Evolutionary conservation across 768 basidiomycete genomes (phyloP).

Genomic region (Candolleomyces efflorescens): DNA sequence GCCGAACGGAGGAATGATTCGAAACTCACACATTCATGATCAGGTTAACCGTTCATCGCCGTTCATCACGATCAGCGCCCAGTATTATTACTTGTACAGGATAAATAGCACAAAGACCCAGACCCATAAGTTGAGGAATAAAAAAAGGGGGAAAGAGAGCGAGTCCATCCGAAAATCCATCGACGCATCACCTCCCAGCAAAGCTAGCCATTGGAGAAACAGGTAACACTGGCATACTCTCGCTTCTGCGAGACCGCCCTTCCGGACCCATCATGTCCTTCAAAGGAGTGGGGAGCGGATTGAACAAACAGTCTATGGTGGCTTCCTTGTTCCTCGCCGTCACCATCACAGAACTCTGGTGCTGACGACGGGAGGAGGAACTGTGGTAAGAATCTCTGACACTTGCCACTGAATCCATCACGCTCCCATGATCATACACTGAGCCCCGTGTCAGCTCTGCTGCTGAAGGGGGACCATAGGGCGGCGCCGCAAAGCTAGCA

Average conservation of each 20-base stretch:
- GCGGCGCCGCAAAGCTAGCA: neutral
- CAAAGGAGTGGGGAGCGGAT: constrained; percentile 57
- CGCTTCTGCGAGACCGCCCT: too few relatives aligned
- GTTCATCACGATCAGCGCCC: too few relatives aligned
- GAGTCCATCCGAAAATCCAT: too few relatives aligned
- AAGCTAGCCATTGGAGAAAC: neutral
- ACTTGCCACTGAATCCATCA: constrained; percentile 20
- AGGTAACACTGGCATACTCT: too few relatives aligned
- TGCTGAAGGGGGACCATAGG: constrained; percentile 13
- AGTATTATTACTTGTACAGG: too few relatives aligned
- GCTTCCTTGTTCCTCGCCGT: neutral
- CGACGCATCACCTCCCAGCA: neutral
- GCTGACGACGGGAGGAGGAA: neutral
- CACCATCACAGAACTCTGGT: neutral
- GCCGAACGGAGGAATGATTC: neutral
- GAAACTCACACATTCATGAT: too few relatives aligned
- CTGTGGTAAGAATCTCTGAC: constrained; percentile 10
- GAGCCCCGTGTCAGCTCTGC: constrained; percentile 11
- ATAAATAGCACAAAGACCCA: neutral
- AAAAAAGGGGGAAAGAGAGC: too few relatives aligned
- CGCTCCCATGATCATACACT: constrained; percentile 18
- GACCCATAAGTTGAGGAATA: neutral
- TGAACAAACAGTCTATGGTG: constrained; percentile 17
- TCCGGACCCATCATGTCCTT: constrained; percentile 39
- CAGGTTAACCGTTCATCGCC: too few relatives aligned